These are phyloP conservation scores for Wickerhamomyces kurtzmanii DNA, from an alignment of 805 yeast species.

Conservation along the genomic window DNA sequence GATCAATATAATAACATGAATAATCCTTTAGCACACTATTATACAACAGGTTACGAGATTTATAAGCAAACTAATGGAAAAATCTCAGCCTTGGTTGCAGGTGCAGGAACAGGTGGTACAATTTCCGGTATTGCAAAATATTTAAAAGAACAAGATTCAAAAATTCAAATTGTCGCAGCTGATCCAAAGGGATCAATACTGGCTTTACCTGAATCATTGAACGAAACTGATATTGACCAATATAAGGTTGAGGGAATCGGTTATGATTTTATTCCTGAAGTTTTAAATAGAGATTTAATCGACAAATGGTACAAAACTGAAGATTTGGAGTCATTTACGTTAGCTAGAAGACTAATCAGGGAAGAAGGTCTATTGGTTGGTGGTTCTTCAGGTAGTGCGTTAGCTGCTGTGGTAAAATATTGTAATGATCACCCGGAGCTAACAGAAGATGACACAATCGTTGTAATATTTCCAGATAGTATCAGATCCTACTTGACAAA, in stretches of 20 bases:
- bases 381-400: constrained; percentile 83
- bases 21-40: constrained; percentile 79
- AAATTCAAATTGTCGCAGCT: constrained; percentile 62
- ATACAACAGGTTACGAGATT: constrained; percentile 78
- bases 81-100: constrained; percentile 70
- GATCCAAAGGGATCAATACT: constrained; percentile 84
- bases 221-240: constrained; percentile 37
- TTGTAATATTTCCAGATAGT: constrained; percentile 79
- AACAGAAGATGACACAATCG: constrained; percentile 65
- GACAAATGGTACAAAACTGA: constrained; percentile 84
- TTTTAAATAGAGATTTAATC: constrained; percentile 51
- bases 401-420: constrained; percentile 67
- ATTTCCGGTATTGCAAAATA: constrained; percentile 74
- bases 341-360: constrained; percentile 72
- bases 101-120: constrained; percentile 95
- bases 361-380: constrained; percentile 86
- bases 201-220: constrained; percentile 69
- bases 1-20: constrained; percentile 75
- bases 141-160: constrained; percentile 59
- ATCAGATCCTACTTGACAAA: constrained; percentile 80
- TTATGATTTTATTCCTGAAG: constrained; percentile 81
- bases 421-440: constrained; percentile 49
- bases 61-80: constrained; percentile 72
- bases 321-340: constrained; percentile 68
- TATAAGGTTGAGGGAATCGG: constrained; percentile 90